phyloP scores from a whole-genome alignment of 495 filamentous ascomycete genomes.

The Stereocaulon alpinum region DNA sequence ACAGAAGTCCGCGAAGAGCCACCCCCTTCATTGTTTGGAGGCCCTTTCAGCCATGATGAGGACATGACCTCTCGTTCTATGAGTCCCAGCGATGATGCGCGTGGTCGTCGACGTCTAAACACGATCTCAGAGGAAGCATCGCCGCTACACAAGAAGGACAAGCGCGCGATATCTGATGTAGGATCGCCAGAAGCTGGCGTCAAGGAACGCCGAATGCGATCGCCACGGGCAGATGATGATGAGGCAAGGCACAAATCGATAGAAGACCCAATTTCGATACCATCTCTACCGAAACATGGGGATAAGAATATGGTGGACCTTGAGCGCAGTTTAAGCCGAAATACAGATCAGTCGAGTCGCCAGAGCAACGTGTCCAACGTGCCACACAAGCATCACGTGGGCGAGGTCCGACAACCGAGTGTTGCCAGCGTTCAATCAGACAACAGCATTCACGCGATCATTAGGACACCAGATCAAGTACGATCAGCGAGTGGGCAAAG shows the following conservation, averaged over 20 bases:
- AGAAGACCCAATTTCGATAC: slow-evolving; percentile 41
- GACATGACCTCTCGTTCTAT: slow-evolving; percentile 14
- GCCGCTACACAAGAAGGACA: slow-evolving; percentile 29
- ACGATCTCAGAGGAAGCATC: slow-evolving; percentile 34
- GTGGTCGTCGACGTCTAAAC: slow-evolving; percentile 24
- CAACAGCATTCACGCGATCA: slow-evolving; percentile 32
- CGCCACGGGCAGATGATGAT: slow-evolving; percentile 5
- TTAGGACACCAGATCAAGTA: slow-evolving; percentile 45
- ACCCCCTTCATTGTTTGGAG: slow-evolving; percentile 24
- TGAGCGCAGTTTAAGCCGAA: slow-evolving; percentile 24
- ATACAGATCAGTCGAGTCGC: slow-evolving; percentile 22
- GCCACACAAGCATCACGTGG: slow-evolving; percentile 20
- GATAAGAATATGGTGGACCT: slow-evolving; percentile 32
- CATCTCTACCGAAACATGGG: slow-evolving; percentile 41
- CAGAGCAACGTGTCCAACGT: slow-evolving; percentile 30
- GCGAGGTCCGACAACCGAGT: slow-evolving; percentile 28
- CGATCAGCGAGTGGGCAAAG: slow-evolving; percentile 52
- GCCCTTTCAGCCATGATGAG: slow-evolving; percentile 16
- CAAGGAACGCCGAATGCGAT: slow-evolving; percentile 21
- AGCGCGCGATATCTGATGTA: slow-evolving; percentile 23
- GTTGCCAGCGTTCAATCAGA: slow-evolving; percentile 39
- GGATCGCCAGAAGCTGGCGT: slow-evolving; percentile 26
- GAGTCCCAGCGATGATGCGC: slow-evolving; percentile 15
- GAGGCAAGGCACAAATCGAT: slow-evolving; percentile 32
- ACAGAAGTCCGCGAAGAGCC: not conserved